A percentile compares a stretch with the other conserved stretches of the same genome.
Evolutionary conservation across 1,284 basidiomycete genomes (phyloP).

Genomic region (Peniophora sp.): DNA sequence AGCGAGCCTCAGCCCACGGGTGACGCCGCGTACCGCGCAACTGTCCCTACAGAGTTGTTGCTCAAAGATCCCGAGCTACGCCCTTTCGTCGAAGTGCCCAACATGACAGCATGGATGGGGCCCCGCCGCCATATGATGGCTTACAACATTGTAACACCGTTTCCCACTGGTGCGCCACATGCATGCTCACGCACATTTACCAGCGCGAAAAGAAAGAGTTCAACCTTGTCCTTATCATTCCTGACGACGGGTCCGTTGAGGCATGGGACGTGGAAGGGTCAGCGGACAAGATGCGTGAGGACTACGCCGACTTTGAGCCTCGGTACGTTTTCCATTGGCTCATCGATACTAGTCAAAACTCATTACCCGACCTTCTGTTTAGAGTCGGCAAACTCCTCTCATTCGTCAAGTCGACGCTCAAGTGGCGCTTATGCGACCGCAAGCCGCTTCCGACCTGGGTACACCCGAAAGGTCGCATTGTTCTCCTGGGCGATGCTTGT

Average conservation of each 20-base stretch:
- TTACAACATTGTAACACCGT: conserved; percentile 27
- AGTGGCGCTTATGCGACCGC: conserved; percentile 38
- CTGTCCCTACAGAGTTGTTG: conserved; percentile 38
- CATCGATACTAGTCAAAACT: not conserved
- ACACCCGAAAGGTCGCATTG: conserved; percentile 27
- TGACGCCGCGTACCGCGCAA: conserved; percentile 42
- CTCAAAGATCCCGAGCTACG: conserved; percentile 40
- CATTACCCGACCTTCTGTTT: not conserved
- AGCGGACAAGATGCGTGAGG: conserved; percentile 35
- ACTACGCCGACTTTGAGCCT: conserved; percentile 37
- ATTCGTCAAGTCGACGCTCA: conserved; percentile 31
- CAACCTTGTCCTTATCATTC: conserved; percentile 35
- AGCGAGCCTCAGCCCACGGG: conserved; percentile 36
- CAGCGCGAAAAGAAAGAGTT: conserved; percentile 32
- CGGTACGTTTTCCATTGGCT: conserved; percentile 18
- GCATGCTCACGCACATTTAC: not conserved
- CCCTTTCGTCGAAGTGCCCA: conserved; percentile 28
- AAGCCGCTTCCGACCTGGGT: conserved; percentile 33
- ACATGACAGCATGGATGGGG: conserved; percentile 38
- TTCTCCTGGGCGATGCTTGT: conserved; percentile 35
- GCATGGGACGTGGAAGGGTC: conserved; percentile 37
- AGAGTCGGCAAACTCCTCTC: conserved; percentile 31
- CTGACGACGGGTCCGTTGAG: conserved; percentile 36
- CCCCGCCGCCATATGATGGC: conserved; percentile 33
- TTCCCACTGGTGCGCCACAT: not conserved